Conservation (phyloP, 139 green algal genomes). For the Coccomyxa sp. region DNA sequence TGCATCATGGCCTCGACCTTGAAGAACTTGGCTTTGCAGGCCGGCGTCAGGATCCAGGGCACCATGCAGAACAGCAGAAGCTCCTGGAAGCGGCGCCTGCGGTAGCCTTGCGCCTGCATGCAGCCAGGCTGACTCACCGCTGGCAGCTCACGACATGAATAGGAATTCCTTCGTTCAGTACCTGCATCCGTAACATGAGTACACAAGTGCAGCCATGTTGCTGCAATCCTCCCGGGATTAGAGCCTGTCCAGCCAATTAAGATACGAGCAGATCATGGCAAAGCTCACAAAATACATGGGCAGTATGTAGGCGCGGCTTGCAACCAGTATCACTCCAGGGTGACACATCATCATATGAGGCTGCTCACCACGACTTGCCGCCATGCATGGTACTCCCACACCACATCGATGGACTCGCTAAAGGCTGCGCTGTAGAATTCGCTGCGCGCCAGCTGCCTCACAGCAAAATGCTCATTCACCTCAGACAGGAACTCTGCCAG, state of each 20-base stretch:
- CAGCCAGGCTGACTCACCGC: not conserved
- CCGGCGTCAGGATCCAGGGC: slow-evolving; percentile 57
- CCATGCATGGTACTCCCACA: slow-evolving; percentile 58
- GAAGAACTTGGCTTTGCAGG: slow-evolving; percentile 68
- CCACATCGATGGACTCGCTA: slow-evolving; percentile 28
- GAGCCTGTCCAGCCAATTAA: too few relatives aligned
- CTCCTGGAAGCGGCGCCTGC: not conserved
- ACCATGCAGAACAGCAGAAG: slow-evolving; percentile 40
- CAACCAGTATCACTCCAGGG: too few relatives aligned
- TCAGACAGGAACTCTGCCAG: too few relatives aligned
- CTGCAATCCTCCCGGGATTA: too few relatives aligned
- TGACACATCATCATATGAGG: too few relatives aligned
- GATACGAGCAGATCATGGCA: too few relatives aligned
- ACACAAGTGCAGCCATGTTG: too few relatives aligned
- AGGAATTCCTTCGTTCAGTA: not conserved
- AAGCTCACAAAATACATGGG: too few relatives aligned
- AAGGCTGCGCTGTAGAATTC: slow-evolving; percentile 45
- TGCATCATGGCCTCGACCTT: slow-evolving; percentile 48
- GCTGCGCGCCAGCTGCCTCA: slow-evolving; percentile 15
- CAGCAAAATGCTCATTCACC: slow-evolving; percentile 1
- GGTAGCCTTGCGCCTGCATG: not conserved
- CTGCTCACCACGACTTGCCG: slow-evolving; percentile 11
- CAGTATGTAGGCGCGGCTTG: too few relatives aligned
- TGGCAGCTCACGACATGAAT: not conserved
- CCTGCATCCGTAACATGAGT: too few relatives aligned